A percentile compares a stretch with the other conserved stretches of the same genome.
These are phyloP conservation scores for Coniella vitis DNA, from an alignment of 2,329 filamentous ascomycete species.

Conservation along the genomic window DNA sequence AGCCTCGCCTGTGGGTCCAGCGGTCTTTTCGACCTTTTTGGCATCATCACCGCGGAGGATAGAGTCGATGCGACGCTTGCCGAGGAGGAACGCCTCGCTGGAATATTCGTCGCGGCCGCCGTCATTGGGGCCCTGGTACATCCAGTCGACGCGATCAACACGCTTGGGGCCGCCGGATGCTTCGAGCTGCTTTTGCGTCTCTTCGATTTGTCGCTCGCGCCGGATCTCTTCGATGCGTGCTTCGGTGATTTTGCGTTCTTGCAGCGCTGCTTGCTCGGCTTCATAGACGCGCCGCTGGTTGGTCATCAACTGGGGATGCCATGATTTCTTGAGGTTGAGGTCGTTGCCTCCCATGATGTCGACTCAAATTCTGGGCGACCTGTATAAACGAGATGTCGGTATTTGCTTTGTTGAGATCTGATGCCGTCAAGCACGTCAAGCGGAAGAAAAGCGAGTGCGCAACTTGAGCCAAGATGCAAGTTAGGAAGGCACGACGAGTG, in stretches of 20 bases:
- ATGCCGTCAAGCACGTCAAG: too few species aligned
- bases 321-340: constrained; percentile 91
- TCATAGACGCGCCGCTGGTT: constrained; percentile 90
- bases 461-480: too few species aligned
- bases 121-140: constrained; percentile 84
- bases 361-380: too few species aligned
- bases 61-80: constrained; percentile 85
- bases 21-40: constrained; percentile 73
- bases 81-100: constrained; percentile 86
- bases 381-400: too few species aligned
- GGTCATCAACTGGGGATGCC: constrained; percentile 83
- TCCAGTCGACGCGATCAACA: constrained; percentile 87
- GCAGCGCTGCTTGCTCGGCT: constrained; percentile 84
- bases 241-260: constrained; percentile 90
- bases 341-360: constrained; percentile 75
- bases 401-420: too few species aligned
- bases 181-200: constrained; percentile 85
- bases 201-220: constrained; percentile 87
- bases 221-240: constrained; percentile 88
- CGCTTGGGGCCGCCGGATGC: constrained; percentile 76
- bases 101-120: constrained; percentile 77
- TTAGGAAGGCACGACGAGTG: constrained; percentile 3
- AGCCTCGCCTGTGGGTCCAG: constrained; percentile 53
- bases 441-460: too few species aligned
- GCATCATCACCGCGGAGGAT: constrained; percentile 71